Conservation (phyloP, 2,329 filamentous ascomycete species). For the Sarocladiaceae sp. region DNA sequence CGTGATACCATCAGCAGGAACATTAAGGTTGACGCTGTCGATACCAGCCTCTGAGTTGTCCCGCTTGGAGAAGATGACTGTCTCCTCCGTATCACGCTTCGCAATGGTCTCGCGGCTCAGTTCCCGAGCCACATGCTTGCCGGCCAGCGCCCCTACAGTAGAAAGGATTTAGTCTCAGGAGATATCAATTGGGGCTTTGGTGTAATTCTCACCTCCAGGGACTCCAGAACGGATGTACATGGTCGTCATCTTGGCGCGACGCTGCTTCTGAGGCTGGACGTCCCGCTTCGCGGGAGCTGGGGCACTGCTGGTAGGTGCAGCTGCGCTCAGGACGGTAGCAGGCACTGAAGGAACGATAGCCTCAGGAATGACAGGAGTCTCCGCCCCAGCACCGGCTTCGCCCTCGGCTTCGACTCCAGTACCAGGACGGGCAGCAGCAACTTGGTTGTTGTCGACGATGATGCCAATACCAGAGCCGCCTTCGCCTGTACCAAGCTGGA, state of each 20-base stretch:
- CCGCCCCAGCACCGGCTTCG: not conserved
- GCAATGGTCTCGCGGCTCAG: not conserved
- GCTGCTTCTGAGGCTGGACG: not conserved
- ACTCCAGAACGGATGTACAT: conserved; percentile 6
- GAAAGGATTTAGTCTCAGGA: not conserved
- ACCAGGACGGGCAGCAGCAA: conserved; percentile 1
- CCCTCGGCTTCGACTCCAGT: not conserved
- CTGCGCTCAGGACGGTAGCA: not conserved
- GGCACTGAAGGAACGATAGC: not conserved
- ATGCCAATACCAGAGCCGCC: conserved; percentile 3
- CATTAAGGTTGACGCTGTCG: not conserved
- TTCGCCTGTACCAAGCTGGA: not conserved
- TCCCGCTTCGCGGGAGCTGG: not conserved
- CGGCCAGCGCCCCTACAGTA: not conserved
- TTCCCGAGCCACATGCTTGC: not conserved
- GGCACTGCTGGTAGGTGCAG: not conserved
- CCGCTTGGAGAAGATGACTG: not conserved
- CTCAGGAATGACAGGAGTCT: not conserved
- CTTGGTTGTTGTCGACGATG: conserved; percentile 4
- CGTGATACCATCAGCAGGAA: not conserved
- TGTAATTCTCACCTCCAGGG: not conserved
- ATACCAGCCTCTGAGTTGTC: not conserved
- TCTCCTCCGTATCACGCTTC: not conserved
- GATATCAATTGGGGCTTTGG: not conserved
- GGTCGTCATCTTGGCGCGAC: conserved; percentile 1